A percentile compares a stretch with the other conserved stretches of the same genome.
Conservation (phyloP, 1,139 yeast species). For the Yamadazyma friedrichii region DNA sequence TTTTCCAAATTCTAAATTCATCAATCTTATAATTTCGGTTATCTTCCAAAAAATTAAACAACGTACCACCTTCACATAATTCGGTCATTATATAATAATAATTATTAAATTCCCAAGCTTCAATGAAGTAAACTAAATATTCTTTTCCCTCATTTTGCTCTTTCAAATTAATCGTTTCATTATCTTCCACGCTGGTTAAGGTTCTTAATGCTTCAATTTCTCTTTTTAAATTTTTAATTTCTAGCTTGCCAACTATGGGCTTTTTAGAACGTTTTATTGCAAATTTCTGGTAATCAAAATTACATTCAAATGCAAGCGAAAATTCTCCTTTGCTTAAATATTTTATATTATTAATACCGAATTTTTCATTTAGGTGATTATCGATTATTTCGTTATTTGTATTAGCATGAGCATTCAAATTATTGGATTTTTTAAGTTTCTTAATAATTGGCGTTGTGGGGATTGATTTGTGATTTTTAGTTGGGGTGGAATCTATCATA, state of each 20-base stretch:
- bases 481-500: constrained; percentile 31
- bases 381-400: constrained; percentile 33
- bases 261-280: constrained; percentile 85
- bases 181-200: constrained; percentile 42
- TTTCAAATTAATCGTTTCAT: constrained; percentile 31
- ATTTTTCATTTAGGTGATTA: constrained; percentile 62
- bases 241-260: constrained; percentile 42
- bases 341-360: constrained; percentile 62
- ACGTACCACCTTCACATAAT: constrained; percentile 90
- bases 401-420: neutral
- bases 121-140: constrained; percentile 73
- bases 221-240: constrained; percentile 34
- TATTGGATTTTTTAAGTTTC: neutral
- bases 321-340: constrained; percentile 85
- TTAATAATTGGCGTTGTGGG: constrained; percentile 15
- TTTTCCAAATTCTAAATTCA: constrained; percentile 98
- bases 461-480: constrained; percentile 28
- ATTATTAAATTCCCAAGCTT: constrained; percentile 80
- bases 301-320: constrained; percentile 78
- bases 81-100: constrained; percentile 92
- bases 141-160: constrained; percentile 78
- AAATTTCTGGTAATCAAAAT: constrained; percentile 62
- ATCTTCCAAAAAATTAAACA: constrained; percentile 76
- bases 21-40: constrained; percentile 76
- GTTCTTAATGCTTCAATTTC: constrained; percentile 47